Percentiles rank a stretch among this genome's conserved stretches.
Conservation (phyloP, 371 early-diverging fungal genomes). For the Parasitella parasitica region DNA sequence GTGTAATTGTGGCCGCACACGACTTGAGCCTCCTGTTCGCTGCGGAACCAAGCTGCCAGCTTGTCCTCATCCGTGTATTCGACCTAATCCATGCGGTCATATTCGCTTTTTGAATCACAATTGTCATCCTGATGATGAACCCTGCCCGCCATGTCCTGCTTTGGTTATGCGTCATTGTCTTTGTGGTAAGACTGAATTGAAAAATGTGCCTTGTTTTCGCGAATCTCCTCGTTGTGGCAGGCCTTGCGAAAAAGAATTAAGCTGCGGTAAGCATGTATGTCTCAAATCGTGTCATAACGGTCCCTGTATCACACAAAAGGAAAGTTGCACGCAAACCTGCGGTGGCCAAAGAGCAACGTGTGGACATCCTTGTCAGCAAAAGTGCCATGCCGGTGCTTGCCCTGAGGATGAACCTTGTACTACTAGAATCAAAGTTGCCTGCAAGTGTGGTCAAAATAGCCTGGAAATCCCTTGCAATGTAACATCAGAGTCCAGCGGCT, state of each 20-base stretch:
- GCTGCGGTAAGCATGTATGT: constrained; percentile 74
- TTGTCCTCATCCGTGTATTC: constrained; percentile 67
- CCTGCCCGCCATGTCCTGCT: constrained; percentile 77
- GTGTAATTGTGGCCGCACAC: constrained; percentile 76
- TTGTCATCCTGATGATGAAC: constrained; percentile 72
- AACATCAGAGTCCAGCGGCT: constrained; percentile 44
- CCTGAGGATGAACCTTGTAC: constrained; percentile 63
- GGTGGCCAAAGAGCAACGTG: constrained; percentile 63
- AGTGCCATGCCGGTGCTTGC: constrained; percentile 72
- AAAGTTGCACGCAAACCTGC: constrained; percentile 63
- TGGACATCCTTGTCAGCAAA: constrained; percentile 64
- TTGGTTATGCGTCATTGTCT: constrained; percentile 65
- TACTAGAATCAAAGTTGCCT: constrained; percentile 51
- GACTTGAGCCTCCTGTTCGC: constrained; percentile 70
- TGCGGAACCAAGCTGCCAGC: constrained; percentile 71
- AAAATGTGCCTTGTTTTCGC: constrained; percentile 74
- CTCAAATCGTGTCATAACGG: constrained; percentile 73
- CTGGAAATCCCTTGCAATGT: constrained; percentile 63
- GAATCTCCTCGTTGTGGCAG: constrained; percentile 69
- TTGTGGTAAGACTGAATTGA: constrained; percentile 70
- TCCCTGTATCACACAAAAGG: constrained; percentile 53
- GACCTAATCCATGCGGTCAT: constrained; percentile 72
- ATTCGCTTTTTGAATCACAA: constrained; percentile 62
- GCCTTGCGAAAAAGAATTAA: constrained; percentile 61
- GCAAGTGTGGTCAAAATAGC: constrained; percentile 71